Conservation (phyloP, 2,329 filamentous ascomycete species). For the Monosporascus sp. region DNA sequence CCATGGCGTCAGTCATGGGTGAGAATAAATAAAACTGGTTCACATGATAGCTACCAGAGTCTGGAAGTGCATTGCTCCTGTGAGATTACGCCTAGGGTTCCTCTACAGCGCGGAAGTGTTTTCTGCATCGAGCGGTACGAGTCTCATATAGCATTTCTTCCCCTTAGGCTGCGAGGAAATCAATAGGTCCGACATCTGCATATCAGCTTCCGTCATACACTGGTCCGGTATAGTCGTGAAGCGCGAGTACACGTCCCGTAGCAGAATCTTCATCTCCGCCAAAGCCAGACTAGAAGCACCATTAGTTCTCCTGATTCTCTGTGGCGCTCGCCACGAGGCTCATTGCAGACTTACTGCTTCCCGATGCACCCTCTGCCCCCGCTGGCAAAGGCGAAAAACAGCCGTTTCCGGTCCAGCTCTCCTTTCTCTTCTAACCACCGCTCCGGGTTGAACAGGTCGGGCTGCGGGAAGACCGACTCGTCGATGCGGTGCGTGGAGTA, state of each 20-base stretch:
- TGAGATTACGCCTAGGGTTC: background rate
- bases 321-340: background rate
- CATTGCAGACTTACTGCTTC: constrained; percentile 52
- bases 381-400: constrained; percentile 61
- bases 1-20: too few relatives aligned
- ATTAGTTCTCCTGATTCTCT: constrained; percentile 3
- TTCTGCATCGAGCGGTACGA: constrained; percentile 29
- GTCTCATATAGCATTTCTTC: constrained; percentile 52
- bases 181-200: constrained; percentile 63
- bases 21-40: too few relatives aligned
- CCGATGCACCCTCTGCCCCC: constrained; percentile 63
- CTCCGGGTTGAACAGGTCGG: constrained; percentile 73
- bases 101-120: background rate
- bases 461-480: constrained; percentile 66
- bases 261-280: constrained; percentile 62
- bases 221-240: constrained; percentile 51
- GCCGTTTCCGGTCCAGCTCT: constrained; percentile 61
- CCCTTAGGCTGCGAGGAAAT: constrained; percentile 60
- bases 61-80: too few relatives aligned
- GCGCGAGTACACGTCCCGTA: constrained; percentile 56
- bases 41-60: too few relatives aligned
- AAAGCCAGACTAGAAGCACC: constrained; percentile 46
- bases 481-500: constrained; percentile 57
- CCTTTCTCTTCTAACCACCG: constrained; percentile 74
- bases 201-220: constrained; percentile 48